These are phyloP conservation scores for Magnaporthales sp. DNA, from an alignment of 2,329 filamentous ascomycete genomes.

Conservation along the genomic window DNA sequence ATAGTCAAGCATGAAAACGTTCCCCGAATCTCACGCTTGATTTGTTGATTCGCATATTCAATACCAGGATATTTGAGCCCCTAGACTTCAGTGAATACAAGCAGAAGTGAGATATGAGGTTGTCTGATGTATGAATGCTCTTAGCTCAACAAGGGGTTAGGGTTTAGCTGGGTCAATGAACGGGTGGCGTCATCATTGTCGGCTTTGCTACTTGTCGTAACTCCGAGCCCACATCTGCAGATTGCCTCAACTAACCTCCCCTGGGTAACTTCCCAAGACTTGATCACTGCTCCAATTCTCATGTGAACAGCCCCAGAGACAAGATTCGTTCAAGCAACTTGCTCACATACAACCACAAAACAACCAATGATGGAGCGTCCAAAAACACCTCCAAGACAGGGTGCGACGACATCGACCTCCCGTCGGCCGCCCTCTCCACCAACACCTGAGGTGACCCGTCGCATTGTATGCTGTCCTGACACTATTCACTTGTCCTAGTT, in stretches of 20 bases:
- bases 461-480: conserved; percentile 36
- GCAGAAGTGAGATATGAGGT: too few species aligned
- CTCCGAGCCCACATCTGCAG: not conserved
- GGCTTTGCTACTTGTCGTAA: conserved; percentile 1
- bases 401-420: conserved; percentile 11
- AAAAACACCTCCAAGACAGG: conserved; percentile 32
- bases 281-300: not conserved
- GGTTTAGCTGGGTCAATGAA: not conserved
- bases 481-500: not conserved
- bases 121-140: not conserved
- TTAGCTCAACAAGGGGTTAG: not conserved
- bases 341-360: not conserved
- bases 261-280: not conserved
- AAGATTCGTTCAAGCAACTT: not conserved
- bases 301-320: not conserved
- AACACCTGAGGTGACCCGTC: conserved; percentile 44
- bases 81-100: too few species aligned
- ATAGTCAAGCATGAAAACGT: not conserved
- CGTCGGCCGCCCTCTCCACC: conserved; percentile 32
- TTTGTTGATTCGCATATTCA: too few species aligned
- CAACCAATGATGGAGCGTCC: conserved; percentile 34
- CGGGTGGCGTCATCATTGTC: not conserved
- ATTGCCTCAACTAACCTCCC: not conserved
- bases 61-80: too few species aligned
- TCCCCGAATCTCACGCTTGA: not conserved